Evolutionary conservation across 73 alveolate genomes (phyloP), one percentile per base, ranked within the genome.

Genomic region (Paramecium tetraurelia): DNA sequence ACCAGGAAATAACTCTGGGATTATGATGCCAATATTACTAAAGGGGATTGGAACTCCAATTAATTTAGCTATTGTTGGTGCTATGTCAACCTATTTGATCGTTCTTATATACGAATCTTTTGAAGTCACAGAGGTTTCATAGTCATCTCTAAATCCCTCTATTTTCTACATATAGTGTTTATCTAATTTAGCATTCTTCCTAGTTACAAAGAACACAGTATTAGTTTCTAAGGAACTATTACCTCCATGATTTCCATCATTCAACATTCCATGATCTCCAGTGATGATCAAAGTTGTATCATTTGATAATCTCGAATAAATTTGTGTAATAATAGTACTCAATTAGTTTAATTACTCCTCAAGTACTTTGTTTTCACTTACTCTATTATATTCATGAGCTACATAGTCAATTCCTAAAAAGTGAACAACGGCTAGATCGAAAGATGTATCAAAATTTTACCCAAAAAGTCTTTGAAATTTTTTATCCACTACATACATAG

Each of bases 221-320:
- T 75, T 59, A 16, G 85, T 38, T 85, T 95, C 98, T 84, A 50
- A 22, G 9, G 14, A 27, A 10, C 96, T 35, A 0, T 92, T 95
- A 18, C 97, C 98, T 31, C 98, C 98, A 92, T 96, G 98, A 71
- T 86, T 92, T 0, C 98, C 98, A 7, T 48, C 95, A 22, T 95
- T 95, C 18, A 97, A 92, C 98, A 94, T 92, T 5, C 98, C 98
- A 76, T 96, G 98, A 92, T 96, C 98, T 2, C 98, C 98, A 35
- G 89, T 58, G 5, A 96, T 92, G 21, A 96, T 16, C 4, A 96
- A 43, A 3, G 90, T 41, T 2, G 97, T 93, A 9, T 93, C 89
- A 44, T 96, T 90, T 43, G 92, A 93, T 85, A 95, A 57, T 10
- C 33, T 46, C 27, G 86, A 77, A n/a, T 92, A 59, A 0, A 94